Conservation (phyloP, 345 rosid species). For the Trapa bicornis region DNA sequence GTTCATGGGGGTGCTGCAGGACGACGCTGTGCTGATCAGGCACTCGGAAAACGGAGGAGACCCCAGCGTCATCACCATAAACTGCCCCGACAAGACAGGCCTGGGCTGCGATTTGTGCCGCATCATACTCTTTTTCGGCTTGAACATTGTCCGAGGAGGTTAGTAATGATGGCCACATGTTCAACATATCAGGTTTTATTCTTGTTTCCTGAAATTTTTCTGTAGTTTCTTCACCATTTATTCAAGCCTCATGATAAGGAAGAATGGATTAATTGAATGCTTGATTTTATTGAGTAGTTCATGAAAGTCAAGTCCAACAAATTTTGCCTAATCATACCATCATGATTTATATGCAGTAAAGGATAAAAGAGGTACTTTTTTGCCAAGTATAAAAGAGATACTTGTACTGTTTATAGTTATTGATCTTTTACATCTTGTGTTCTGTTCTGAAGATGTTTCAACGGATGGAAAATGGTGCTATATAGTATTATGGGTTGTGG, state of each 20-base stretch:
- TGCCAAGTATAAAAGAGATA: background rate
- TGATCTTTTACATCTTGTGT: slow-evolving; percentile 3
- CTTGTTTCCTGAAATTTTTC: background rate
- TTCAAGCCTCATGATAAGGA: background rate
- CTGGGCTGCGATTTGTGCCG: slow-evolving; percentile 90
- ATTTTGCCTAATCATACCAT: too few relatives aligned
- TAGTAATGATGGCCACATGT: background rate
- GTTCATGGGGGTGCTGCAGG: slow-evolving; percentile 61
- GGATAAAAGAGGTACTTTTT: background rate
- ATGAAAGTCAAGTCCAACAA: too few relatives aligned
- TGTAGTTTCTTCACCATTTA: too few relatives aligned
- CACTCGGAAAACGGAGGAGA: slow-evolving; percentile 70
- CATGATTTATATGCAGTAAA: background rate
- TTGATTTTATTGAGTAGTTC: background rate
- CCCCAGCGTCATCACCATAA: slow-evolving; percentile 57
- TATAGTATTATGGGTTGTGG: slow-evolving; percentile 79
- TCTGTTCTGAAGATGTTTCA: slow-evolving; percentile 53
- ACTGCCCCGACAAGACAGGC: slow-evolving; percentile 98
- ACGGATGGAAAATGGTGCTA: slow-evolving; percentile 99
- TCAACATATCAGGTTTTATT: background rate
- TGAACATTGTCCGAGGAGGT: slow-evolving; percentile 88
- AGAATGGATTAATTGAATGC: background rate
- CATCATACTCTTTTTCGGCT: slow-evolving; percentile 83
- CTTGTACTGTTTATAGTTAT: background rate
- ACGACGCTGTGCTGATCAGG: slow-evolving; percentile 72